Evolutionary conservation across 2,329 filamentous ascomycete genomes (phyloP), one percentile per base, ranked within the genome.

Genomic region (Clonostachys sp.): DNA sequence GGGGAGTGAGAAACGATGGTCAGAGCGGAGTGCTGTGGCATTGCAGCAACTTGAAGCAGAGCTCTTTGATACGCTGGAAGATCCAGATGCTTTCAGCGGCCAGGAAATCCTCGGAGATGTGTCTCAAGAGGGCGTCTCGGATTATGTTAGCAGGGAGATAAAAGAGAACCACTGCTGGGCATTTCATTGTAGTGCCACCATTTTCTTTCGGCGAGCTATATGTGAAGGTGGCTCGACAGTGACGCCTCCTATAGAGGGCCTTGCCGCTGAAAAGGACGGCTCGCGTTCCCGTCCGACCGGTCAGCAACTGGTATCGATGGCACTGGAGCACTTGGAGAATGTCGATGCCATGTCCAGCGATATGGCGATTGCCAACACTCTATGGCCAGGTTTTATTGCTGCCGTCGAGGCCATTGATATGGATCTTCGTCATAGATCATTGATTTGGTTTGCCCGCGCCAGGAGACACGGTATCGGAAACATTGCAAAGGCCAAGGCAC

Each of bases 301-400:
- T 16, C 45, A 46, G 36, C 30, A 46, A 12, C 45, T 46, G 9
- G 45, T 46, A 12, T 46, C 45, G 9, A 46, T 41, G 36, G 36
- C 45, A 12, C 36, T 46, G 14, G 45, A 46, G 30, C 36, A 46
- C 45, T 38, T 46, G 10, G 45, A 46, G 24, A 46, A 46, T 16
- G 30, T 46, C 35, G 45, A 46, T 17, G 34, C 45, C 5, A 14
- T 46, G 16, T 46, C 45, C 12, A n/a, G 33, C 38, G 36, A 46
- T 20, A 40, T 46, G 14, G 18, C 17, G 5, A 30, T 46, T 38
- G 45, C 45, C 16, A 41, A 46, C 38, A 46, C 45, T 10, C 38
- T 46, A 12, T 46, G 45, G 45, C 35, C 45, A 10, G 45, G 45
- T n/a, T 46, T 46, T 18, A 41, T 46, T 20, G 45, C 45, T 18